Conservation (phyloP, 2,329 filamentous ascomycete genomes). For the Trematosphaeria pertusa region DNA sequence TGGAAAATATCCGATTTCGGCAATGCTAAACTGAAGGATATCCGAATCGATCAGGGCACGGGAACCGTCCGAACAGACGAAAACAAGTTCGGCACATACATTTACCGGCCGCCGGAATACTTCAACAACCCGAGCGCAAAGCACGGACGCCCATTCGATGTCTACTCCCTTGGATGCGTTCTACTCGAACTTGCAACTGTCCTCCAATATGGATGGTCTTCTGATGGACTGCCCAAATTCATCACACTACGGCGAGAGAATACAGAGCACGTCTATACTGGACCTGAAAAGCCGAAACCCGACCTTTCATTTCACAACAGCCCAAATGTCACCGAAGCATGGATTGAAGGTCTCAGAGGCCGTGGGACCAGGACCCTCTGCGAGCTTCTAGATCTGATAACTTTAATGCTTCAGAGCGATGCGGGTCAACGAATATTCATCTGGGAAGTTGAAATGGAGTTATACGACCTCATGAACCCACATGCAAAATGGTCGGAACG, state of each 20-base stretch:
- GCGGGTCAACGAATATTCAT: slow-evolving; percentile 1
- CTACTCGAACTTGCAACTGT: slow-evolving; percentile 13
- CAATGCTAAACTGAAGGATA: slow-evolving; percentile 2
- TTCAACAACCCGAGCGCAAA: not conserved
- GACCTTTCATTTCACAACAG: slow-evolving; percentile 1
- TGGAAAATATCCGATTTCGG: slow-evolving; percentile 32
- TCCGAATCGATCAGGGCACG: not conserved
- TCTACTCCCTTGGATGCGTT: slow-evolving; percentile 14
- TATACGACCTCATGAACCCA: not conserved
- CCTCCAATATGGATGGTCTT: slow-evolving; percentile 5
- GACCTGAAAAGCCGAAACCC: not conserved
- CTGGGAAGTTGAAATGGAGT: slow-evolving; percentile 9
- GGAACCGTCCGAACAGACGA: not conserved
- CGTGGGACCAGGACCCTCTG: too few species aligned
- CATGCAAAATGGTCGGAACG: not conserved
- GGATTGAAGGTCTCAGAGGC: not conserved
- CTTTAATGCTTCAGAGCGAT: not conserved
- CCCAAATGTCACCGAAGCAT: not conserved
- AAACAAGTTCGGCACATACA: not conserved
- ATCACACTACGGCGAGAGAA: not conserved
- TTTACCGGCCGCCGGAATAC: slow-evolving; percentile 9
- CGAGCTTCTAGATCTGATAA: too few species aligned
- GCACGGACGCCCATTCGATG: slow-evolving; percentile 9
- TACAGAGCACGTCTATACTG: too few species aligned
- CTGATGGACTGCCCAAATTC: not conserved